Evolutionary conservation across 208 protist genomes (phyloP).

Genomic region (Angomonas deanei): DNA sequence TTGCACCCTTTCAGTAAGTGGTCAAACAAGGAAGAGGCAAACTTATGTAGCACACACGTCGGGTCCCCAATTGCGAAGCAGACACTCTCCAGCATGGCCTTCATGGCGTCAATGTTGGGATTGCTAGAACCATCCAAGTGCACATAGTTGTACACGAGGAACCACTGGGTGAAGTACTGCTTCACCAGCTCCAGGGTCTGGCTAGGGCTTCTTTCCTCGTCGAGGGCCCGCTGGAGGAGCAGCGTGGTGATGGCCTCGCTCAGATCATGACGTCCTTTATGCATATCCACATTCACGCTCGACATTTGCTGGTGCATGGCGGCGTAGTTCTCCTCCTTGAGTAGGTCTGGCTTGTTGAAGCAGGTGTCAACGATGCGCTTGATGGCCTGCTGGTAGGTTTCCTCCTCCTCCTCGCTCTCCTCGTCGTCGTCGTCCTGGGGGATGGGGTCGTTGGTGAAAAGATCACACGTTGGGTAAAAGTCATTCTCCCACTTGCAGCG

Average conservation of each 20-base stretch:
- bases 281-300: constrained; percentile 1
- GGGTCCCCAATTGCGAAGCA: constrained; percentile 44
- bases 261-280: constrained; percentile 13
- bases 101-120: constrained; percentile 61
- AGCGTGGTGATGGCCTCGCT: constrained; percentile 33
- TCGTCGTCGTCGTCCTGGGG: constrained; percentile 17
- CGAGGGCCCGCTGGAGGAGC: constrained; percentile 23
- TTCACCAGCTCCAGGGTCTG: constrained; percentile 17
- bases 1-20: constrained; percentile 70
- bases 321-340: constrained; percentile 1
- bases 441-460: constrained; percentile 64
- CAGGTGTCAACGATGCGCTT: constrained; percentile 40
- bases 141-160: constrained; percentile 48
- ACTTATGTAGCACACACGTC: constrained; percentile 36
- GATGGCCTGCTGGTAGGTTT: constrained; percentile 38
- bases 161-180: constrained; percentile 63
- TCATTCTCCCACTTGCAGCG: constrained; percentile 21
- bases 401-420: constrained; percentile 37
- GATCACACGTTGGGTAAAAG: constrained; percentile 32
- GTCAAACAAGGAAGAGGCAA: constrained; percentile 52
- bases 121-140: constrained; percentile 26
- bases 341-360: background rate
- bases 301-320: background rate
- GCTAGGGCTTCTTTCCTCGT: constrained; percentile 2
- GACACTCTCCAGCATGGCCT: constrained; percentile 53